phyloP scores from a whole-genome alignment of 495 filamentous ascomycete genomes.

The Xylaria curta region DNA sequence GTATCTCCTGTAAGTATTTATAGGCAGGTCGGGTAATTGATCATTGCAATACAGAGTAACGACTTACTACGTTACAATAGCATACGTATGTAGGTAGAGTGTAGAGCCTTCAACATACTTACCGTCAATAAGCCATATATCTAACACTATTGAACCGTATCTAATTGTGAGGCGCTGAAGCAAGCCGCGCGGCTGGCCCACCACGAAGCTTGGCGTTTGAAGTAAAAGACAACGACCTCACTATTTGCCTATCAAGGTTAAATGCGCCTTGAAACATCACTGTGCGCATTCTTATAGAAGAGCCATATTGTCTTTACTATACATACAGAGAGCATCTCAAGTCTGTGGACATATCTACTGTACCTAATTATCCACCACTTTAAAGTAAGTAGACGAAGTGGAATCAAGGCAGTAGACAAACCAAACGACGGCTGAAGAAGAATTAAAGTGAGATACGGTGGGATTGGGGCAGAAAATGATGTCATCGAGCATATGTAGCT shows the following conservation, averaged over 20 bases:
- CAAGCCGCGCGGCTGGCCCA: constrained; percentile 8
- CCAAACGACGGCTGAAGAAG: neutral
- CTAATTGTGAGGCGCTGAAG: neutral
- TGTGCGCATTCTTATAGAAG: neutral
- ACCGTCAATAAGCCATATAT: neutral
- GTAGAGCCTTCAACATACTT: neutral
- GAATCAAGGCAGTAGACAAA: neutral
- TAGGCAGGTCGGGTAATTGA: neutral
- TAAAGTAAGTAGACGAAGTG: neutral
- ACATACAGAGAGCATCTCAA: neutral
- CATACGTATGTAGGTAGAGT: neutral
- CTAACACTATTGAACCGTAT: neutral
- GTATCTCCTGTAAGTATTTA: neutral
- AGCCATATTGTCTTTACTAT: neutral
- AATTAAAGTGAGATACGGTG: constrained; percentile 6
- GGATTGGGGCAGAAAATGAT: constrained; percentile 12
- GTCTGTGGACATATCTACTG: neutral
- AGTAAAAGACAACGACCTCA: neutral
- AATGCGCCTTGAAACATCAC: neutral
- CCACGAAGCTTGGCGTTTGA: constrained; percentile 13
- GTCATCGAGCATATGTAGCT: constrained; percentile 12
- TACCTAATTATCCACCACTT: neutral
- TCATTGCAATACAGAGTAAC: neutral
- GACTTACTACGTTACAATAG: neutral
- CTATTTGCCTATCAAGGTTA: constrained; percentile 15